Evolutionary conservation across 140 eudicot species (phyloP).

Genomic region (Artemisia princeps): DNA sequence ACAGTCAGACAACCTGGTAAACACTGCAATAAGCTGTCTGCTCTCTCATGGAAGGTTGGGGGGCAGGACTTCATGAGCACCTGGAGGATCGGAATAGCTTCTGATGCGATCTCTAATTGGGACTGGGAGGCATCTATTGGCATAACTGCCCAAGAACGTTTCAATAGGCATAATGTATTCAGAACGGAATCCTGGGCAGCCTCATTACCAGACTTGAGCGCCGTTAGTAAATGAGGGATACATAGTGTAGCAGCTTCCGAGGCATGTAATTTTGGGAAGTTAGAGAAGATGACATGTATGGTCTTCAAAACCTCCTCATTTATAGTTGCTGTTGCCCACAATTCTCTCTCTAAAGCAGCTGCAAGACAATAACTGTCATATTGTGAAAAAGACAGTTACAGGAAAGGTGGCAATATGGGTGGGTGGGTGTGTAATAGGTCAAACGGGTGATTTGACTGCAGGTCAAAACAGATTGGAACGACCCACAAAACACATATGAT

Average conservation of each 20-base stretch:
- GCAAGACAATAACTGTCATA: constrained; percentile 25
- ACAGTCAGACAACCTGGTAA: constrained; percentile 81
- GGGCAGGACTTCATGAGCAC: constrained; percentile 70
- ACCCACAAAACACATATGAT: too few relatives aligned
- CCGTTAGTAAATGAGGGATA: constrained; percentile 63
- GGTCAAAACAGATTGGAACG: too few relatives aligned
- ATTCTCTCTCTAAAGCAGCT: constrained; percentile 72
- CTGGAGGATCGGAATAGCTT: constrained; percentile 76
- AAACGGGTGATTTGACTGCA: too few relatives aligned
- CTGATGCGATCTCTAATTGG: constrained; percentile 61
- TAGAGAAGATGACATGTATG: constrained; percentile 52
- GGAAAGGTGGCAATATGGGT: too few relatives aligned
- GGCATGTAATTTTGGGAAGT: constrained; percentile 61
- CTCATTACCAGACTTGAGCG: constrained; percentile 64
- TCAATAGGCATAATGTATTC: constrained; percentile 54
- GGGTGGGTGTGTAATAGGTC: too few relatives aligned
- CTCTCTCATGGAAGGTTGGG: constrained; percentile 62
- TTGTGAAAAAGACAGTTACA: too few relatives aligned
- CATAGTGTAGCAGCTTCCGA: constrained; percentile 78
- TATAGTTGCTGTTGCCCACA: constrained; percentile 56
- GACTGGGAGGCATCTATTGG: constrained; percentile 55
- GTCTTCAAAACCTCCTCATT: constrained; percentile 64
- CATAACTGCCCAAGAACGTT: constrained; percentile 71
- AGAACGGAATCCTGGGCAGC: constrained; percentile 65
- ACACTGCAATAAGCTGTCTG: constrained; percentile 57